These are phyloP conservation scores for Candida dubliniensis DNA, from an alignment of 1,139 yeast species.

Conservation along the genomic window DNA sequence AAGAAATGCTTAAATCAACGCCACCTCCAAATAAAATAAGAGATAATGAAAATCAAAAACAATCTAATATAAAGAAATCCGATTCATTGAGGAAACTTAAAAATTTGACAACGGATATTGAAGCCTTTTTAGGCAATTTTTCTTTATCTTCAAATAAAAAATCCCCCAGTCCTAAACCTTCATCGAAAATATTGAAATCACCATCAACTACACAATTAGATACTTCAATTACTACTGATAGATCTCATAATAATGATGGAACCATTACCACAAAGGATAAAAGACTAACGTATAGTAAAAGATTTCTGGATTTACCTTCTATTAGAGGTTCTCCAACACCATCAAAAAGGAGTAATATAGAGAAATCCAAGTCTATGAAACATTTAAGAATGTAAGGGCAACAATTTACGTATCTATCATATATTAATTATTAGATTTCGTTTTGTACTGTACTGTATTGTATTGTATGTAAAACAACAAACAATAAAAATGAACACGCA, in stretches of 20 bases:
- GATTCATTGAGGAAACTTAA: slow-evolving; percentile 22
- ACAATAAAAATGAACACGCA: background rate
- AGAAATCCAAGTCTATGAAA: slow-evolving; percentile 5
- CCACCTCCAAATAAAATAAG: slow-evolving; percentile 25
- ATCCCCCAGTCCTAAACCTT: background rate
- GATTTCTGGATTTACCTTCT: slow-evolving; percentile 15
- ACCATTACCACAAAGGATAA: slow-evolving; percentile 6
- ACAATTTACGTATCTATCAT: no score
- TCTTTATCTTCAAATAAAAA: background rate
- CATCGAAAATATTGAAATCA: slow-evolving; percentile 17
- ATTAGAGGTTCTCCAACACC: slow-evolving; percentile 15
- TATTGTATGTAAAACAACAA: background rate
- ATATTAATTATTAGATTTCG: no score
- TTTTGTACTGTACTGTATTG: background rate
- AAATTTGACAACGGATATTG: slow-evolving; percentile 15
- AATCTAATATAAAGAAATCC: slow-evolving; percentile 20
- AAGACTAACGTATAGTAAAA: slow-evolving; percentile 14
- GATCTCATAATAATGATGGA: slow-evolving; percentile 1
- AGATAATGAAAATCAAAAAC: background rate
- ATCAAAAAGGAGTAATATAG: slow-evolving; percentile 2
- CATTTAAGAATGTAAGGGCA: slow-evolving; percentile 4
- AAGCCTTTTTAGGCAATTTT: slow-evolving; percentile 9
- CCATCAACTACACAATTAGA: slow-evolving; percentile 28
- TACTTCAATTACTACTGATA: slow-evolving; percentile 5
- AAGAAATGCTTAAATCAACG: slow-evolving; percentile 32